Evolutionary conservation across 1,139 yeast genomes (phyloP).

Genomic region (Candida glucosophila): DNA sequence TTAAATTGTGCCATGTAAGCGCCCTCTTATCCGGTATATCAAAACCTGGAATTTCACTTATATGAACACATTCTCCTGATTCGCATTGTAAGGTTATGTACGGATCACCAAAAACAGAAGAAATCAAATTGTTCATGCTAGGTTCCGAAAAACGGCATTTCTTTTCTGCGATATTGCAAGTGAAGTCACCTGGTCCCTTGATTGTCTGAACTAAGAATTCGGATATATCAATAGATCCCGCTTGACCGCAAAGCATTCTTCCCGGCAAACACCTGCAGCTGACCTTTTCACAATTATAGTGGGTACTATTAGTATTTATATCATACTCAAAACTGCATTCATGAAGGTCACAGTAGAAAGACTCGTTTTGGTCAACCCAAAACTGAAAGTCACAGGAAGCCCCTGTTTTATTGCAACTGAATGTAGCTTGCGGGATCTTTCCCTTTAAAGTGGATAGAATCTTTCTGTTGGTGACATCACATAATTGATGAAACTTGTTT

Average conservation of each 20-base stretch:
- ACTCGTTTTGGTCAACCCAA: slow-evolving; percentile 87
- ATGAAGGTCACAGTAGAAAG: slow-evolving; percentile 79
- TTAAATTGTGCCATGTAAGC: slow-evolving; percentile 40
- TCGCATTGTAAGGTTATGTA: slow-evolving; percentile 70
- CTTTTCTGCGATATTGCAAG: slow-evolving; percentile 57
- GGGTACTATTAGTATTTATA: slow-evolving; percentile 55
- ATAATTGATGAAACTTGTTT: slow-evolving; percentile 77
- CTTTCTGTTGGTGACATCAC: slow-evolving; percentile 87
- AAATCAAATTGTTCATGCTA: slow-evolving; percentile 86
- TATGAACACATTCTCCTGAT: slow-evolving; percentile 88
- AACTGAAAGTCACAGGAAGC: slow-evolving; percentile 80
- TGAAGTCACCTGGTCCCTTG: slow-evolving; percentile 86
- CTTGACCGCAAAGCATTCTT: slow-evolving; percentile 87
- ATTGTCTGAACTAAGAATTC: slow-evolving; percentile 88
- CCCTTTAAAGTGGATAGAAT: slow-evolving; percentile 75
- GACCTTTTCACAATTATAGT: slow-evolving; percentile 68
- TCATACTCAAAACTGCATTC: slow-evolving; percentile 66
- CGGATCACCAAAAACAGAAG: slow-evolving; percentile 88
- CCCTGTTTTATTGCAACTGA: slow-evolving; percentile 68
- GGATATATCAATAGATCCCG: slow-evolving; percentile 88
- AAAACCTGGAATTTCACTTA: slow-evolving; percentile 89
- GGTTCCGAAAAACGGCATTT: slow-evolving; percentile 85
- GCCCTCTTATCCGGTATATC: slow-evolving; percentile 52
- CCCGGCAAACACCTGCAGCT: slow-evolving; percentile 86
- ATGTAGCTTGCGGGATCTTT: slow-evolving; percentile 83